Evolutionary conservation across 2,329 filamentous ascomycete species (phyloP).

Genomic region (Pestalotiopsis sp.): DNA sequence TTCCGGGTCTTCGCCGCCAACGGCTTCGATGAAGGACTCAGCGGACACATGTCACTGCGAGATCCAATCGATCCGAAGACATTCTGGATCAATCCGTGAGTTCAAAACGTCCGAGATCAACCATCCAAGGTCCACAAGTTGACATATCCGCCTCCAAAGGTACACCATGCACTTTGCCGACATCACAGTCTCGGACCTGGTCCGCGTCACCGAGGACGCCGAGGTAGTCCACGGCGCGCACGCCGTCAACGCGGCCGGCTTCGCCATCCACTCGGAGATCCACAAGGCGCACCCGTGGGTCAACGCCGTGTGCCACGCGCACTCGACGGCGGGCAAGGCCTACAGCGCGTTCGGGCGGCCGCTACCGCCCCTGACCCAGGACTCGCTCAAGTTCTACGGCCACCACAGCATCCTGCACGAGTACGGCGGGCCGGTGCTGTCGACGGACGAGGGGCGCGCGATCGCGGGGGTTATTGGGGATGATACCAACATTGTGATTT

Average conservation of each 20-base stretch:
- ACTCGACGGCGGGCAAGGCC: conserved; percentile 57
- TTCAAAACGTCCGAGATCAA: neutral
- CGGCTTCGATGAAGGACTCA: conserved; percentile 62
- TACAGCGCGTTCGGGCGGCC: conserved; percentile 56
- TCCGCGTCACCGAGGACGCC: conserved; percentile 61
- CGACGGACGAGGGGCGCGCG: conserved; percentile 53
- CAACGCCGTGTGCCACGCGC: conserved; percentile 58
- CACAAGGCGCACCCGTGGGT: conserved; percentile 59
- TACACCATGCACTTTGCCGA: conserved; percentile 63
- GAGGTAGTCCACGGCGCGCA: conserved; percentile 62
- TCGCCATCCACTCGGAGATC: conserved; percentile 59
- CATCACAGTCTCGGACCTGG: conserved; percentile 63
- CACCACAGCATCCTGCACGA: conserved; percentile 57
- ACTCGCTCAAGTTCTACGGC: conserved; percentile 56
- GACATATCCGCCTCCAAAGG: neutral
- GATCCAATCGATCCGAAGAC: conserved; percentile 60
- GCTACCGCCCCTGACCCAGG: conserved; percentile 55
- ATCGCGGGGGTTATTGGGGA: conserved; percentile 57
- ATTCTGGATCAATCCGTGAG: conserved; percentile 66
- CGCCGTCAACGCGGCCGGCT: conserved; percentile 61
- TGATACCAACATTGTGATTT: conserved; percentile 50
- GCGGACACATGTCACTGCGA: conserved; percentile 53
- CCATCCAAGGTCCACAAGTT: neutral
- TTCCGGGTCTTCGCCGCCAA: conserved; percentile 63
- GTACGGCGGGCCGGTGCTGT: conserved; percentile 62